A percentile compares a stretch with the other conserved stretches of the same genome.
Conservation (phyloP, 768 basidiomycete genomes). For the Mrakia blollopis region DNA sequence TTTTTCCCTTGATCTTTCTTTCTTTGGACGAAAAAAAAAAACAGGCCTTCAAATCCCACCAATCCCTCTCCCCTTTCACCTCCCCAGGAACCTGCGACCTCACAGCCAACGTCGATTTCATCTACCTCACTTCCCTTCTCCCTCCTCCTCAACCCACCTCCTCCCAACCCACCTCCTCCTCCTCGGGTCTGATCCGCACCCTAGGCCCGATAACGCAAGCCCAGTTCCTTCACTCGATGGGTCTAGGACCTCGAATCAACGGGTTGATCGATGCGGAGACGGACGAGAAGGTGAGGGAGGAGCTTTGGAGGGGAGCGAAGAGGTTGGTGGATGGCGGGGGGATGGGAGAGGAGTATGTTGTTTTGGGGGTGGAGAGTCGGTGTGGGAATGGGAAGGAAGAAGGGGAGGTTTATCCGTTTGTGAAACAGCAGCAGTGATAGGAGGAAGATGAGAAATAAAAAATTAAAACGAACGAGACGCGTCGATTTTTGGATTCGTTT, state of each 20-base stretch:
- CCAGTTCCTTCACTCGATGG: conserved; percentile 72
- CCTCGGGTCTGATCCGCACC: conserved; percentile 15
- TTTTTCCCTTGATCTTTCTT: neutral
- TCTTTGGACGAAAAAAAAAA: too few relatives aligned
- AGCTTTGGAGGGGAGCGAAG: conserved; percentile 58
- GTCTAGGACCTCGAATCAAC: conserved; percentile 62
- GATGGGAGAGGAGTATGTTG: conserved; percentile 84
- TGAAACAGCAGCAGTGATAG: neutral
- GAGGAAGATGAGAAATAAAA: neutral
- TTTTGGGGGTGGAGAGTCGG: conserved; percentile 56
- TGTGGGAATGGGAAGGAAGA: neutral
- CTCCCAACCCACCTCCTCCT: conserved; percentile 48
- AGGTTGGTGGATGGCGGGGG: conserved; percentile 69
- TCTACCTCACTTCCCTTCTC: conserved; percentile 53
- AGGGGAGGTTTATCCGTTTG: neutral
- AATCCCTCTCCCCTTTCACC: conserved; percentile 72
- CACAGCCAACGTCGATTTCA: conserved; percentile 96
- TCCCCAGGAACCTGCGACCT: conserved; percentile 83
- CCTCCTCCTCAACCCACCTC: conserved; percentile 65
- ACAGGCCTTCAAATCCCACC: conserved; percentile 88
- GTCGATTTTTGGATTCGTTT: neutral
- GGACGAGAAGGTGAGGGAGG: conserved; percentile 50
- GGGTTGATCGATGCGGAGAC: conserved; percentile 53
- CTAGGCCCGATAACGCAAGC: conserved; percentile 73
- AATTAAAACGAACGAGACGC: neutral